Evolutionary conservation across 148 eudicot genomes (phyloP), one percentile per base, ranked within the genome.

Genomic region (Persicaria tinctoria): DNA sequence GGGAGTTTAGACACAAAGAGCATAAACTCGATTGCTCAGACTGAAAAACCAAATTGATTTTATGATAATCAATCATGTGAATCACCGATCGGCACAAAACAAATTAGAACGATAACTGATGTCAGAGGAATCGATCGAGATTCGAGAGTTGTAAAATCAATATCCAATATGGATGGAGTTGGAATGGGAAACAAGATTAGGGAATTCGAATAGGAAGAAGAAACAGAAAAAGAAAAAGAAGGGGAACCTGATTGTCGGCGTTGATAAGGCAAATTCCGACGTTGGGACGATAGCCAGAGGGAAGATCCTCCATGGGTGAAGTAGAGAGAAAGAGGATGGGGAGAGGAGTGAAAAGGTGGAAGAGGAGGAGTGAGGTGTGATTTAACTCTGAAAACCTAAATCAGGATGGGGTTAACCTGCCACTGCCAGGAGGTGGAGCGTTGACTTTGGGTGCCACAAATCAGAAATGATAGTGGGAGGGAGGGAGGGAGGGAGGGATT

Each of bases 261-360:
- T 94, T 91, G 83, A 94, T 82, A 64, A 94, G 91, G 78, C 98
- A 94, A 44, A 94, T 91, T 75, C 98, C 98, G 14, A 94, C 96
- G 90, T 91, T 91, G 23, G 98, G 97, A 47, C 98, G 98, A 73
- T 94, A 94, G 46, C 98, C 98, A 63, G 93, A 78, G 53, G 98
- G 98, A 51, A 94, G 89, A 75, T 78, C 86, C 77, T 91, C 98
- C 97, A 94, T 91, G 44, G 74, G 44, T 46, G 46, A 63, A 27
- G 23, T 13, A 78, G 73, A 13, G 71, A 79, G 13, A 62, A 1
- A 18, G 54, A 70, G 51, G 46, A 38, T 32, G 46, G 4, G 70
- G 41, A 1, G 17, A 16, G 13, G 16, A 41, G n/a, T 64, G 69
- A 41, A 64, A 64, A 64, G 46, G 46, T 64, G 46, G 69, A 38